Base-by-base conservation (phyloP, 257 asterid genomes). In the Cynanchum wilfordii region DNA sequence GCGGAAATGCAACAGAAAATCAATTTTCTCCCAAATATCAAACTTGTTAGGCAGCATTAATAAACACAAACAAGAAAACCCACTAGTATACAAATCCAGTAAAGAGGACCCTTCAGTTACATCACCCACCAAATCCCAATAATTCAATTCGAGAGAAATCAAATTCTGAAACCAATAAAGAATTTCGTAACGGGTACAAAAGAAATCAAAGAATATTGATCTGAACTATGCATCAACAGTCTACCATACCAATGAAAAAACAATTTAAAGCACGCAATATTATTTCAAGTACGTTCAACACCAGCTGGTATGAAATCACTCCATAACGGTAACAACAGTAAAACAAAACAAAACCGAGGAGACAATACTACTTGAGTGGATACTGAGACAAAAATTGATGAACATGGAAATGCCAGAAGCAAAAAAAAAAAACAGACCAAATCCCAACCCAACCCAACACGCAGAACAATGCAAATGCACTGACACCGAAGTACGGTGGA, bases 1-100 rank as follows among this genome's bases (percentile, higher is more conserved):
- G 29, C 40, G 27, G 72, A 72, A 77, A 55, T 50, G 64, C 60
- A 54, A 6, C 30, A 44, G 50, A 72, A 27, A 40, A 25, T 76
- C 36, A 63, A 71, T 33, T 10, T n/a, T 47, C 29, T 24, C 19
- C 36, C 15, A 4, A 67, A 36, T 38, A 42, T 55, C 9, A 25
- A 56, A 38, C 68, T 63, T 38, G 16, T 55, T 33, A 57, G 25
- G 57, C 17, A 36, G 33, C 7, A 65, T 29, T 56, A 27, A 42
- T 38, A 17, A 3, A 42, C 36, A 45, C 38, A n/a, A 13, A 1
- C 16, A 71, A 47, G 40, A 73, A 79, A 51, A 19, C 24, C 44
- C 63, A 42, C 11, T 7, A 11, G 47, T 7, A 42, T 7, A 7
- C 10, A 10, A 7, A 42, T 42, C 10, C 47, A 42, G 47, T 7